Conservation (phyloP, 2,329 filamentous ascomycete species). For the Albifimbria verrucaria region DNA sequence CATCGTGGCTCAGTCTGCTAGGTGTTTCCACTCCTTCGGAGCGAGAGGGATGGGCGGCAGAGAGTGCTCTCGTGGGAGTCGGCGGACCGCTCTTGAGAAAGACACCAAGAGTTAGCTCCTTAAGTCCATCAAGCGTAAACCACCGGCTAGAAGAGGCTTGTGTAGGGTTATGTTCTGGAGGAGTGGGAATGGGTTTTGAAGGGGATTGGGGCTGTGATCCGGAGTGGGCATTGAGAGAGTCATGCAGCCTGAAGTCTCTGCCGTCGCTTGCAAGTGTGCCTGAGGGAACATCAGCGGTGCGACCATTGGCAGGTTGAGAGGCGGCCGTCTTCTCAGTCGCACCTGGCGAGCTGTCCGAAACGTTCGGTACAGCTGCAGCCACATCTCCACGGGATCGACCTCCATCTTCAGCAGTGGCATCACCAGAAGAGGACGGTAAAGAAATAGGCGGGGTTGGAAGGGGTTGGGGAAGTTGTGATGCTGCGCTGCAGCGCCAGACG, state of each 20-base stretch:
- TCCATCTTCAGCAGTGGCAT: constrained; percentile 25
- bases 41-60: constrained; percentile 54
- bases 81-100: constrained; percentile 86
- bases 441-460: constrained; percentile 60
- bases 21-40: constrained; percentile 41
- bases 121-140: constrained; percentile 65
- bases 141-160: constrained; percentile 44
- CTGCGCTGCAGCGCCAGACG: background rate
- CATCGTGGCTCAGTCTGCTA: constrained; percentile 35
- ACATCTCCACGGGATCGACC: constrained; percentile 18
- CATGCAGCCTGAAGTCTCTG: no score
- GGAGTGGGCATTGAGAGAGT: constrained; percentile 15
- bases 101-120: constrained; percentile 79
- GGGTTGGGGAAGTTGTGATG: constrained; percentile 22
- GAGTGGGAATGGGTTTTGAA: constrained; percentile 30
- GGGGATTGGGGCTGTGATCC: constrained; percentile 44
- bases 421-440: constrained; percentile 35
- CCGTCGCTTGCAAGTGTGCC: background rate
- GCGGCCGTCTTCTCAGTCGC: background rate
- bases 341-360: constrained; percentile 9
- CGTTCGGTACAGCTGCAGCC: constrained; percentile 17
- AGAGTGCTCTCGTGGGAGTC: constrained; percentile 85
- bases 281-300: background rate
- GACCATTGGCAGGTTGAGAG: background rate
- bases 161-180: background rate